A percentile compares a stretch with the other conserved stretches of the same genome.
Evolutionary conservation across 441 rosid species (phyloP).

Genomic region (Syzygium syzygioides): DNA sequence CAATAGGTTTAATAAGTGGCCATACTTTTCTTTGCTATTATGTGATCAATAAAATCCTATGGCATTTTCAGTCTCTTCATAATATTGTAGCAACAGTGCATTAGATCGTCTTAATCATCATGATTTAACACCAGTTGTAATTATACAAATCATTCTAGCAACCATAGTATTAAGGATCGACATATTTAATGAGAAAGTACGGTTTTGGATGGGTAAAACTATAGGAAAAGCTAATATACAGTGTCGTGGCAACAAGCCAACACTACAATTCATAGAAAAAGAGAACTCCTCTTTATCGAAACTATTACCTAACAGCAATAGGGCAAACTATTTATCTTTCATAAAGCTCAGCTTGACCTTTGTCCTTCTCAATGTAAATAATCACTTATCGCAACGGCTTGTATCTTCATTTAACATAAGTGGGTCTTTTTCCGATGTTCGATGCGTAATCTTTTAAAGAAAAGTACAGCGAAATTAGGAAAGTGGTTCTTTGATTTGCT

Average conservation of each 20-base stretch:
- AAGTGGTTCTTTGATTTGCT: not conserved
- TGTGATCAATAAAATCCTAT: not conserved
- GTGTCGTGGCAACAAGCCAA: not conserved
- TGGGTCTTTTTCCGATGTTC: not conserved
- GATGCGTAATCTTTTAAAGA: not conserved
- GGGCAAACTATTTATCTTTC: not conserved
- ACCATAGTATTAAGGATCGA: not conserved
- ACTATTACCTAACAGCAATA: not conserved
- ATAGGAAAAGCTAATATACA: not conserved
- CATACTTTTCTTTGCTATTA: not conserved
- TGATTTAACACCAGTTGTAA: rapidly evolving
- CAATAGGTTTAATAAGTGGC: not conserved
- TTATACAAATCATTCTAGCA: not conserved
- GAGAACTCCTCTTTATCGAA: not conserved
- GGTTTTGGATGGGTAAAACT: not conserved
- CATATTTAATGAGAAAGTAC: not conserved
- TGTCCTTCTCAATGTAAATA: not conserved
- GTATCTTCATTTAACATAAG: not conserved
- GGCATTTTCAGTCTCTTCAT: not conserved
- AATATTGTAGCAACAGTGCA: not conserved
- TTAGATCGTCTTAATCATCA: not conserved
- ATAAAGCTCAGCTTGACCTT: not conserved
- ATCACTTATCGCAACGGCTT: not conserved
- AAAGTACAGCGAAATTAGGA: not conserved
- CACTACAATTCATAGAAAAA: not conserved